Evolutionary conservation across 108 stramenopile genomes (phyloP).

Genomic region (Aureococcus anophagefferens): DNA sequence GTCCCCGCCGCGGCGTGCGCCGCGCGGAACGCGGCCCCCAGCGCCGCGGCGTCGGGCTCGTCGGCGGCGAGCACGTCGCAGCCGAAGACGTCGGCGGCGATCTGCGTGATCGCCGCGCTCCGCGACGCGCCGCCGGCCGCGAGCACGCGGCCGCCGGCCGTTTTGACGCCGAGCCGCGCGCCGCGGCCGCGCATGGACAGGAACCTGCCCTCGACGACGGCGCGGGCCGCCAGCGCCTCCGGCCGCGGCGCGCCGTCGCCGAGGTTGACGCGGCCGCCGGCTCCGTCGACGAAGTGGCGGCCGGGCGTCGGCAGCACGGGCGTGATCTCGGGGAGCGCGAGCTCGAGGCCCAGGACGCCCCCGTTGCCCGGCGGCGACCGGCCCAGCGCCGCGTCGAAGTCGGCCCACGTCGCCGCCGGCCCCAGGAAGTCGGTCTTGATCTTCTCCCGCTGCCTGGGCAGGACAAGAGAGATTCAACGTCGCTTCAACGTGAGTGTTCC

Average conservation of each 20-base stretch:
- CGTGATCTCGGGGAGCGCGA: slow-evolving; percentile 32
- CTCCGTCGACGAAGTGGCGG: neutral
- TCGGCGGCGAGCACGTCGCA: slow-evolving; percentile 17
- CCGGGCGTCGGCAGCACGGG: slow-evolving; percentile 4
- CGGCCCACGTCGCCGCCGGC: slow-evolving; percentile 14
- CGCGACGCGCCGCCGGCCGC: slow-evolving; percentile 27
- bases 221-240: slow-evolving; percentile 15
- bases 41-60: slow-evolving; percentile 21
- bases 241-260: neutral
- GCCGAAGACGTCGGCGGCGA: slow-evolving; percentile 23
- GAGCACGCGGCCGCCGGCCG: slow-evolving; percentile 8
- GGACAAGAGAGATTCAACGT: too few species aligned
- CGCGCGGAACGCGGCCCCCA: slow-evolving; percentile 17
- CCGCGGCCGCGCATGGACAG: slow-evolving; percentile 28
- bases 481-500: too few species aligned
- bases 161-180: slow-evolving; percentile 17
- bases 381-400: slow-evolving; percentile 16
- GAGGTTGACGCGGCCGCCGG: neutral
- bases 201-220: slow-evolving; percentile 32
- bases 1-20: too few species aligned
- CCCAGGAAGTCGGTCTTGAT: slow-evolving; percentile 16
- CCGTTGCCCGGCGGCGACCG: slow-evolving; percentile 20
- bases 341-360: slow-evolving; percentile 16
- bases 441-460: slow-evolving; percentile 14
- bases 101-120: slow-evolving; percentile 22